A percentile compares a stretch with the other conserved stretches of the same genome.
Conservation (phyloP, 345 rosid genomes). For the Linum tenue region DNA sequence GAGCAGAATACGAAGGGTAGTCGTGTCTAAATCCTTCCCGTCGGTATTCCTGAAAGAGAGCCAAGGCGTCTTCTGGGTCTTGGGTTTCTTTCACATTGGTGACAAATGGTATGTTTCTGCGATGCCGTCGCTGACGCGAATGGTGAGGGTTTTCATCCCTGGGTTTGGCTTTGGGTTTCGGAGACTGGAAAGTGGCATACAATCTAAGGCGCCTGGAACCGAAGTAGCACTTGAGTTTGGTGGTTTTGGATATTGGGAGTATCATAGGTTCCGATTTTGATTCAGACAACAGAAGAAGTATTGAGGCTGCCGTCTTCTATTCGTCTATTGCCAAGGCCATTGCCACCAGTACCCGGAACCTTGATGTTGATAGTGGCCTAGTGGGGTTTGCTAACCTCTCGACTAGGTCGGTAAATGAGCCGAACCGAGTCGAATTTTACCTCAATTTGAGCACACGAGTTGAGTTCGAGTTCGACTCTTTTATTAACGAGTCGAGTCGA, state of each 20-base stretch:
- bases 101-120: conserved; percentile 44
- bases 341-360: no score
- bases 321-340: no score
- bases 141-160: conserved; percentile 22
- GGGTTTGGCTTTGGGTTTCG: conserved; percentile 27
- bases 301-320: no score
- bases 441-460: no score
- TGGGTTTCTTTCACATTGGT: conserved; percentile 36
- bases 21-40: conserved; percentile 56
- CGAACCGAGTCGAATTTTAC: no score
- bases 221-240: neutral
- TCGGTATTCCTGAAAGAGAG: conserved; percentile 52
- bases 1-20: conserved; percentile 75
- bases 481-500: no score
- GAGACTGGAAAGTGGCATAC: conserved; percentile 13
- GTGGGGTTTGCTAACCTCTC: no score
- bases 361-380: no score
- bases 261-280: neutral
- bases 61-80: conserved; percentile 53
- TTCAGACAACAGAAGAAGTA: no score
- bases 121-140: conserved; percentile 15
- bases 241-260: neutral
- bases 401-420: no score
- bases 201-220: neutral
- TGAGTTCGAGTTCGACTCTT: no score